Base-by-base conservation (phyloP, 169 alveolate genomes). In the Plasmodium inui region DNA sequence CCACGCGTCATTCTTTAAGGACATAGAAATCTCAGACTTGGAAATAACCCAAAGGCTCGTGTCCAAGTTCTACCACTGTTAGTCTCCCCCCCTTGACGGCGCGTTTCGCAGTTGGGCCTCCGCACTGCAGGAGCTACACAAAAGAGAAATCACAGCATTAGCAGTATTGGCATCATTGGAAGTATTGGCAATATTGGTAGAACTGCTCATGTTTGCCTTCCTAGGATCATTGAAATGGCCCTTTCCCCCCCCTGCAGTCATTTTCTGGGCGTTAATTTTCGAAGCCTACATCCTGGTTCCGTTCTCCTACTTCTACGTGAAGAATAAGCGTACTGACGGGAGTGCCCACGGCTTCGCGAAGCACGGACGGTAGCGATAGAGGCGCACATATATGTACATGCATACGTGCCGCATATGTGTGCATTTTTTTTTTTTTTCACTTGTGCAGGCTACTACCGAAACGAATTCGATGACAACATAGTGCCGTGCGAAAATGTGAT, bases 381-480 rank as follows among this genome's bases (percentile, higher is more conserved):
- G n/a, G 8, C 1, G 26, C 30, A 55, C 32, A 12, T 55, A 26
- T 28, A 30, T 57, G 32, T 83, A 19, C 50, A 70, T 70, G 19
- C 53, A n/a, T 3, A 34, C 8, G 41, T 70, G 17, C 30, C 9
- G 6, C 32, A 32, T 82, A 28, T 34, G 17, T 46, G 83, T 76
- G 46, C 8, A 14, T 79, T 79, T 14, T 67, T 67, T 26, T 26
- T 74, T 41, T 67, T 83, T 67, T 83, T 67, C 17, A 1, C 28
- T 2, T 37, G 19, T 3, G 17, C 41, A 86, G 93, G 73, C 41
- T 44, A 67, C 19, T 86, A 86, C 70, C 78, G 82, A 53, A 86
- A 86, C 46, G 93, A 86, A 78, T 86, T 86, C 80, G 93, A 86
- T 76, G 93, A 86, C 70, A 76, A 74, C 70, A 39, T 86, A 37